Evolutionary conservation across 2,329 filamentous ascomycete species (phyloP).

Genomic region (Endoconidiophora polonica): DNA sequence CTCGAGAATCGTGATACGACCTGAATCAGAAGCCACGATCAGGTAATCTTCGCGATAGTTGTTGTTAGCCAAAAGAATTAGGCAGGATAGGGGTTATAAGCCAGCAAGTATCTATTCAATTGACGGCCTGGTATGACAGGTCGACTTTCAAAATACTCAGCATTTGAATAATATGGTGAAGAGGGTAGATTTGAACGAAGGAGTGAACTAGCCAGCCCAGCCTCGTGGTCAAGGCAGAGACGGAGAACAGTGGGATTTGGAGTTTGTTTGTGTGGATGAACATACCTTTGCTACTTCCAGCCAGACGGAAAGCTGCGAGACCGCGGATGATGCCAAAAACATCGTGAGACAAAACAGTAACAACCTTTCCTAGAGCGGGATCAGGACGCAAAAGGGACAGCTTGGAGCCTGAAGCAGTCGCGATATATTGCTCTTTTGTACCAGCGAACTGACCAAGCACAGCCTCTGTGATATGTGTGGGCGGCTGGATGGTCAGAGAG

Average conservation of each 20-base stretch:
- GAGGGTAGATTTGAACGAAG: background rate
- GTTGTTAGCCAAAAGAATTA: too few species aligned
- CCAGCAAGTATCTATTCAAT: constrained; percentile 4
- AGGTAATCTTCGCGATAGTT: constrained; percentile 57
- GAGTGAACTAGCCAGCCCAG: background rate
- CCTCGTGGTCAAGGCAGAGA: background rate
- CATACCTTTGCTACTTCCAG: constrained; percentile 92
- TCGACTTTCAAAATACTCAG: constrained; percentile 10
- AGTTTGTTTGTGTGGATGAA: constrained; percentile 19
- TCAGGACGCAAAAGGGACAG: constrained; percentile 79
- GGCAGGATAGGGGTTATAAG: too few species aligned
- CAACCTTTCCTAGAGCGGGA: constrained; percentile 68
- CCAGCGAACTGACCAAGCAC: constrained; percentile 90
- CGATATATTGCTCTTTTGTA: constrained; percentile 93
- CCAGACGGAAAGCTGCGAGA: constrained; percentile 75
- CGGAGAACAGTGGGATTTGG: background rate
- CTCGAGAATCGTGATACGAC: constrained; percentile 84
- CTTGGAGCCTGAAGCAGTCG: constrained; percentile 80
- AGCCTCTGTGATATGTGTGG: constrained; percentile 76
- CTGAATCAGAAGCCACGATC: constrained; percentile 88
- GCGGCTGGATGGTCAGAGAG: constrained; percentile 85
- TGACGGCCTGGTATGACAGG: constrained; percentile 1
- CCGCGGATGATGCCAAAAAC: constrained; percentile 90
- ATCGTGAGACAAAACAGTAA: constrained; percentile 77
- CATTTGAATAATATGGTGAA: constrained; percentile 5